Conservation (phyloP, 2,329 filamentous ascomycete genomes). For the Penicillium sp. region DNA sequence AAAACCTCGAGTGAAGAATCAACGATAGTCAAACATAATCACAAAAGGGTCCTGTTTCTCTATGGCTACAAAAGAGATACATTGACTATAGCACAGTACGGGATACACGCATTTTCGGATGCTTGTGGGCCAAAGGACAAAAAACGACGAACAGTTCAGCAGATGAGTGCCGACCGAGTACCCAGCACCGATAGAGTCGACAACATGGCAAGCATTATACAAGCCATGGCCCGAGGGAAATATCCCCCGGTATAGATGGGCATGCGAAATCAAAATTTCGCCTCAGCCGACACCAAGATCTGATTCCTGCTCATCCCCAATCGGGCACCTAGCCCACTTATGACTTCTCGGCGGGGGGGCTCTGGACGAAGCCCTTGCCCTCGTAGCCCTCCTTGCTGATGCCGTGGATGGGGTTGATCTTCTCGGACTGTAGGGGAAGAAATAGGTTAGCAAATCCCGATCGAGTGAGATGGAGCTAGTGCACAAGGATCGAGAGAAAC, state of each 20-base stretch:
- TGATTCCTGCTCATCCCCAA: conserved; percentile 31
- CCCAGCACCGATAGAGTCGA: conserved; percentile 20
- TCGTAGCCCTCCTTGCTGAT: conserved; percentile 76
- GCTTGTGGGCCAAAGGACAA: conserved; percentile 36
- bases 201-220: conserved; percentile 20
- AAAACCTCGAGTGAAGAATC: background rate
- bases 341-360: conserved; percentile 48
- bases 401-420: conserved; percentile 84
- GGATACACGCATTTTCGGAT: conserved; percentile 45
- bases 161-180: conserved; percentile 15
- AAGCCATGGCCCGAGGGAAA: background rate
- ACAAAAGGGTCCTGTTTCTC: conserved; percentile 29
- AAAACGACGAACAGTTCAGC: conserved; percentile 29
- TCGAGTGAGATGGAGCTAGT: background rate
- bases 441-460: conserved; percentile 24
- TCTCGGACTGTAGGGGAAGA: conserved; percentile 66
- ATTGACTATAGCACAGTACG: conserved; percentile 51
- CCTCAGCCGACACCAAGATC: conserved; percentile 23
- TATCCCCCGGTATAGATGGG: background rate
- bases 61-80: conserved; percentile 49
- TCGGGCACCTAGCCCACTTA: conserved; percentile 30
- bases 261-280: conserved; percentile 11
- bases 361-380: conserved; percentile 79
- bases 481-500: background rate
- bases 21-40: conserved; percentile 9